Evolutionary conservation across 1,284 basidiomycete species (phyloP).

Genomic region (Heliocybe sulcata): DNA sequence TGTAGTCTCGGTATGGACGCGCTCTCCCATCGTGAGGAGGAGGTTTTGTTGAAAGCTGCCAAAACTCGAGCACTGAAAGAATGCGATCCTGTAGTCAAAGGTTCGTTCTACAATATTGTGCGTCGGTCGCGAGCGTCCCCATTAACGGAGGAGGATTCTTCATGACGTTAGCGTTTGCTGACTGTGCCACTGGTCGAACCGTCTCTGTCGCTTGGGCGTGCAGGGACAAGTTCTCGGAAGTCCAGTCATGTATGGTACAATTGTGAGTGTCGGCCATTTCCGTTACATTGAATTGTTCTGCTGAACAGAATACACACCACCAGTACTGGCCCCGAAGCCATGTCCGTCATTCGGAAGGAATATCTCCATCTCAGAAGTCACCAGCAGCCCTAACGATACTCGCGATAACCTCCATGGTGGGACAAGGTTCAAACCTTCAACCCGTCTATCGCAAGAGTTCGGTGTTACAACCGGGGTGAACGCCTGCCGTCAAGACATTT

Average conservation of each 20-base stretch:
- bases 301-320: conserved; percentile 6
- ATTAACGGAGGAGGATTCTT: background rate
- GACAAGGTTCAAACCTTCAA: background rate
- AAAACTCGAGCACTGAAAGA: conserved; percentile 74
- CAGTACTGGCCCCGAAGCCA: conserved; percentile 67
- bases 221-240: conserved; percentile 54
- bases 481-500: too few species aligned
- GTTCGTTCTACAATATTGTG: conserved; percentile 32
- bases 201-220: conserved; percentile 84
- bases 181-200: conserved; percentile 76
- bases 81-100: conserved; percentile 73
- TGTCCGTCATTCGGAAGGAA: conserved; percentile 65
- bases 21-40: conserved; percentile 84
- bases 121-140: background rate
- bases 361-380: conserved; percentile 61
- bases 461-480: too few species aligned
- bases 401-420: background rate
- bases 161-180: conserved; percentile 65
- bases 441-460: too few species aligned
- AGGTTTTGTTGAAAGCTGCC: conserved; percentile 75
- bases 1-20: conserved; percentile 55
- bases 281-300: background rate
- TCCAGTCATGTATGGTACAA: conserved; percentile 78
- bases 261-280: conserved; percentile 47
- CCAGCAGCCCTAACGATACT: conserved; percentile 8